Evolutionary conservation across 2,329 filamentous ascomycete genomes (phyloP).

Genomic region (Tolypocladium guangdongense): DNA sequence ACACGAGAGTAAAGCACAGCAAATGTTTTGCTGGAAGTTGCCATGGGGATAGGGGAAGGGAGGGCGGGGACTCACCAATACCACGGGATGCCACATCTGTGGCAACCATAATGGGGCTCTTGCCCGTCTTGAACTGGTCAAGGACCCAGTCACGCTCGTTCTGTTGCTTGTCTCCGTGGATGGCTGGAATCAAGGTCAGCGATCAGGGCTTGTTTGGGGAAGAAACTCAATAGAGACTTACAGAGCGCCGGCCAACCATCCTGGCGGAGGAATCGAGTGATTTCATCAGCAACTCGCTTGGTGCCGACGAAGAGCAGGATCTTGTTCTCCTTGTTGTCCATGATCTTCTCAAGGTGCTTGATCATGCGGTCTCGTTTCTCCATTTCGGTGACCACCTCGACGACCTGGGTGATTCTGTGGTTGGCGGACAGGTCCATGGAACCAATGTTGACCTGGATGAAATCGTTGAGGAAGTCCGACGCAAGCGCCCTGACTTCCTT

Average conservation of each 20-base stretch:
- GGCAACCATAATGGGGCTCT: conserved; percentile 99
- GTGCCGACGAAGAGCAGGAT: conserved; percentile 86
- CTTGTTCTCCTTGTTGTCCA: conserved; percentile 95
- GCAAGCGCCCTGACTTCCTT: conserved; percentile 94
- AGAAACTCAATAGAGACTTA: conserved; percentile 39
- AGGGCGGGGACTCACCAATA: conserved; percentile 78
- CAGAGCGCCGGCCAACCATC: conserved; percentile 96
- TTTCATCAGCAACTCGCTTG: conserved; percentile 95
- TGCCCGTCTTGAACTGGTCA: conserved; percentile 98
- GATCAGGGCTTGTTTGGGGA: conserved; percentile 11
- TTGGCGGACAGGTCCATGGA: conserved; percentile 94
- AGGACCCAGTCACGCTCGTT: conserved; percentile 99
- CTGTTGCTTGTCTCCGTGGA: conserved; percentile 98
- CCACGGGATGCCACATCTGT: conserved; percentile 99
- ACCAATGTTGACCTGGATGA: conserved; percentile 98
- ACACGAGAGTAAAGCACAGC: conserved; percentile 86
- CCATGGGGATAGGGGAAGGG: conserved; percentile 23
- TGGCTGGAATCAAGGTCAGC: conserved; percentile 47
- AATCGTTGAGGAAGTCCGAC: conserved; percentile 82
- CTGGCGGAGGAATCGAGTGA: conserved; percentile 92
- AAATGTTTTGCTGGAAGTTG: conserved; percentile 47
- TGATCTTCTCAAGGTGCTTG: conserved; percentile 94
- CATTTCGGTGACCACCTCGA: conserved; percentile 90
- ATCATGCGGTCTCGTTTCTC: conserved; percentile 98
- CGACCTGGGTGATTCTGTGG: conserved; percentile 94